A percentile compares a stretch with the other conserved stretches of the same genome.
phyloP scores from a whole-genome alignment of 2,329 filamentous ascomycete species.

The Talaromyces sp. region DNA sequence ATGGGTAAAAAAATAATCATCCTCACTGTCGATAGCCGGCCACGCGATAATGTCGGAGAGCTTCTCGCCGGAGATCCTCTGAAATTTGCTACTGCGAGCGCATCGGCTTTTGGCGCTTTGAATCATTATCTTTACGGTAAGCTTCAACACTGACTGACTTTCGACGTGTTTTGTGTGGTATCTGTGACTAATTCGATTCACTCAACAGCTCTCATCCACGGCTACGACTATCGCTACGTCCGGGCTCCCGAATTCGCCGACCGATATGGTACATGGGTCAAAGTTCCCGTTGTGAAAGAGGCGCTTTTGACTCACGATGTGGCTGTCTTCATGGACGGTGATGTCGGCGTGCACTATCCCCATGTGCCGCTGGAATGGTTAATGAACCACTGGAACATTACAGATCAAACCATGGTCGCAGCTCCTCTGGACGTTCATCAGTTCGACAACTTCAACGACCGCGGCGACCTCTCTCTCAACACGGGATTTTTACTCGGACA shows the following conservation, averaged over 20 bases:
- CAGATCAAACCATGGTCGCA: constrained; percentile 35
- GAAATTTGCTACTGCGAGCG: constrained; percentile 1
- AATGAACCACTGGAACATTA: constrained; percentile 43
- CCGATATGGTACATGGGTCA: constrained; percentile 44
- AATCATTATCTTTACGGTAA: constrained; percentile 37
- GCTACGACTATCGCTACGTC: constrained; percentile 46
- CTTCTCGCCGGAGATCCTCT: constrained; percentile 11
- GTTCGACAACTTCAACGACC: constrained; percentile 32
- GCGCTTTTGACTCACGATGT: constrained; percentile 36
- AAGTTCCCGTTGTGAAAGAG: constrained; percentile 35
- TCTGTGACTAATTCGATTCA: not conserved
- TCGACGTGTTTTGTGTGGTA: too few relatives aligned
- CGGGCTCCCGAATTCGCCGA: constrained; percentile 36
- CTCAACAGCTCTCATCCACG: constrained; percentile 38
- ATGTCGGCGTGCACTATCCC: constrained; percentile 37
- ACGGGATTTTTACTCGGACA: constrained; percentile 42
- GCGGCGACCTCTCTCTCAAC: constrained; percentile 32
- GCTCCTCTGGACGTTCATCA: constrained; percentile 43
- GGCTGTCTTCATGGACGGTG: constrained; percentile 42
- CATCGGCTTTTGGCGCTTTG: constrained; percentile 21
- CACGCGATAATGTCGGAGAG: constrained; percentile 10
- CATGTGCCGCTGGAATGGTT: constrained; percentile 45
- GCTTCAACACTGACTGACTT: not conserved
- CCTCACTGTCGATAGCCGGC: constrained; percentile 14
- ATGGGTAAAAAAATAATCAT: constrained; percentile 13